Evolutionary conservation across 164 flowering plant species (phyloP), one percentile per base, ranked within the genome.

Genomic region (Nymphaea colorata): DNA sequence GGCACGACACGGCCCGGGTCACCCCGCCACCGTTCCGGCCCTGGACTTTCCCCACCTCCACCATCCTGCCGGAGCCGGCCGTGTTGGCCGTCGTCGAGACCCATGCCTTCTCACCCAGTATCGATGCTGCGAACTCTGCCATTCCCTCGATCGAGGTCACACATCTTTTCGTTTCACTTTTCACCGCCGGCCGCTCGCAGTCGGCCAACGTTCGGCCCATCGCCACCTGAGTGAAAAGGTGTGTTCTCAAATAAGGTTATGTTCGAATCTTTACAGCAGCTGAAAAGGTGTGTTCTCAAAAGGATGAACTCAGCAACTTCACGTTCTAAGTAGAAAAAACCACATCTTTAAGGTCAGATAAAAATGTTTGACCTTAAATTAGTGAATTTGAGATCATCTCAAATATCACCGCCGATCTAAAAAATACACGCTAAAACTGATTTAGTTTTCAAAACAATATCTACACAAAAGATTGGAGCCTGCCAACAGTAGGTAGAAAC

Each of bases 161-260:
- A 73, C 98, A 93, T 67, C 79, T 75, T 80, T 89, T 93, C 16
- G 85, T 82, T 87, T 93, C 98, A 4, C 91, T 94, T 6, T 8
- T 77, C 80, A 93, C 87, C 18, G 98, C 90, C 0, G 71, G 76
- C 60, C 94, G 65, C 79, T 89, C 97, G 78, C 98, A 89, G 75
- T 89, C 96, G 1, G 41, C 43, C 59, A 88, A 42, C 59, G 95
- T 79, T 64, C 73, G 71, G 15, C 42, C 42, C 3, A 88, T 51
- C 14, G 57, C 8, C 14, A 15, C 14, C 57, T 51, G 57, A 51
- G 57, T 51, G 14, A n/a, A n/a, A n/a, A n/a, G n/a, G n/a, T n/a
- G n/a, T n/a, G n/a, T n/a, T n/a, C n/a, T n/a, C n/a, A n/a, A n/a
- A 10, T 51, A 8, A 51, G 57, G 3, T 51, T 51, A 51, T 15